Evolutionary conservation across 805 yeast species (phyloP), one percentile per base, ranked within the genome.

Genomic region (Zygotorulaspora danielsina): DNA sequence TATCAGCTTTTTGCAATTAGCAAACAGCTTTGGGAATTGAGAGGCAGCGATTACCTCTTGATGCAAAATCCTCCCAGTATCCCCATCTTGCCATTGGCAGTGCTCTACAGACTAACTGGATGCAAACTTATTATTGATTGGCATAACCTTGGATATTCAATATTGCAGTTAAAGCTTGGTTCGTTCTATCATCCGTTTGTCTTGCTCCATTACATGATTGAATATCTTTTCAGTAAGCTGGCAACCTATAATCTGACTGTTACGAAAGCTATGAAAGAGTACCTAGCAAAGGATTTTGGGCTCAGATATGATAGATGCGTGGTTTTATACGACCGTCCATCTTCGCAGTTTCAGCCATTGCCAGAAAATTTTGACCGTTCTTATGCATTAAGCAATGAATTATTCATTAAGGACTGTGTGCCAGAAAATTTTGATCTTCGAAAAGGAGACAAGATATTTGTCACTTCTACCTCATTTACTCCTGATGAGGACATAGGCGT

Each of bases 21-120:
- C 30, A 40, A 47, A 8, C 57, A 82, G 17, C 63, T 89, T 29
- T 69, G 75, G 58, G 49, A 65, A 22, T 61, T 81, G 30, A 65
- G 81, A 36, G 83, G 81, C 17, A 75, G 85, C 15, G 76, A 80
- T 45, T 86, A 70, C 52, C 70, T 89, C 6, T 53, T 90, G 58
- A 72, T 93, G 19, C 94, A 84, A 65, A 93, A 90, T 61, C 99
- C 99, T 0, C 99, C 99, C 0, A 76, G 86, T 3, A 71, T 93
- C 34, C 99, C 99, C 0, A 68, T 87, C 2, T 63, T 93, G 11
- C 74, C 84, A 0, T 66, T 89, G 2, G 71, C 78, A 0, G 72
- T 82, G 2, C 16, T 80, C 1, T 78, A 75, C 55, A 73, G 75
- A 41, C 57, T 77, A 30, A 72, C 76, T 9, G 71, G 78, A 2